A percentile compares a stretch with the other conserved stretches of the same genome.
Evolutionary conservation across 2,329 filamentous ascomycete species (phyloP).

Genomic region (Akanthomyces dipterigenus): DNA sequence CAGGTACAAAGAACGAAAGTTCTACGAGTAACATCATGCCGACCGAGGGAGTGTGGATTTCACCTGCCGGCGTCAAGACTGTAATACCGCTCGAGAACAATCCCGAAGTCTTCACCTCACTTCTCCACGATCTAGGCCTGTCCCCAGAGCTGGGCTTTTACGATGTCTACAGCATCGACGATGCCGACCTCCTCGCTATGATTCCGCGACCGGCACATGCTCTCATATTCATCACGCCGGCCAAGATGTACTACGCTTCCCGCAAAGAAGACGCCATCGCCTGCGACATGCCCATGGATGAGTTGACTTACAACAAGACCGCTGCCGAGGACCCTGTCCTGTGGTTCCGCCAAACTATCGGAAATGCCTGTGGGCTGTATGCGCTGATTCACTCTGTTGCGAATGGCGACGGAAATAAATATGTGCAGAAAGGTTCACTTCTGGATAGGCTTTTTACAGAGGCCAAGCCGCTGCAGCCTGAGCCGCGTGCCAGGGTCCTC

Average conservation of each 20-base stretch:
- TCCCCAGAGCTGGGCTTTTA: constrained; percentile 64
- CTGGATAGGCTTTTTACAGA: constrained; percentile 53
- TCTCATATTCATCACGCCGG: constrained; percentile 72
- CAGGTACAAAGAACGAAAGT: not conserved
- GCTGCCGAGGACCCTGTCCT: constrained; percentile 54
- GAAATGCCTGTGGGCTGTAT: constrained; percentile 75
- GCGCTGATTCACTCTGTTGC: constrained; percentile 66
- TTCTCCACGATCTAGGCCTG: constrained; percentile 66
- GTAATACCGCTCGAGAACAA: constrained; percentile 50
- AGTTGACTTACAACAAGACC: constrained; percentile 26
- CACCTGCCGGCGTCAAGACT: constrained; percentile 25
- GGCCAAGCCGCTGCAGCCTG: constrained; percentile 54
- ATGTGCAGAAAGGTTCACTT: constrained; percentile 47
- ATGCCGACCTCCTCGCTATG: constrained; percentile 67
- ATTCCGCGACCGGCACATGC: constrained; percentile 66
- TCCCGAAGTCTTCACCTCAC: constrained; percentile 68
- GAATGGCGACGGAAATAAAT: constrained; percentile 56
- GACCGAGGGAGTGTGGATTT: constrained; percentile 23
- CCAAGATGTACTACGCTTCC: constrained; percentile 40
- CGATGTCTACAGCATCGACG: constrained; percentile 76
- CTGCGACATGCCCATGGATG: constrained; percentile 17
- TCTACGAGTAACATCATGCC: too few relatives aligned
- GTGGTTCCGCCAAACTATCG: constrained; percentile 83
- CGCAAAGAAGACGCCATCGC: constrained; percentile 22
- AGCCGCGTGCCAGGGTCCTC: constrained; percentile 58